Evolutionary conservation across 2,329 filamentous ascomycete genomes (phyloP), one percentile per base, ranked within the genome.

Genomic region (Arthrobotrys megalospora): DNA sequence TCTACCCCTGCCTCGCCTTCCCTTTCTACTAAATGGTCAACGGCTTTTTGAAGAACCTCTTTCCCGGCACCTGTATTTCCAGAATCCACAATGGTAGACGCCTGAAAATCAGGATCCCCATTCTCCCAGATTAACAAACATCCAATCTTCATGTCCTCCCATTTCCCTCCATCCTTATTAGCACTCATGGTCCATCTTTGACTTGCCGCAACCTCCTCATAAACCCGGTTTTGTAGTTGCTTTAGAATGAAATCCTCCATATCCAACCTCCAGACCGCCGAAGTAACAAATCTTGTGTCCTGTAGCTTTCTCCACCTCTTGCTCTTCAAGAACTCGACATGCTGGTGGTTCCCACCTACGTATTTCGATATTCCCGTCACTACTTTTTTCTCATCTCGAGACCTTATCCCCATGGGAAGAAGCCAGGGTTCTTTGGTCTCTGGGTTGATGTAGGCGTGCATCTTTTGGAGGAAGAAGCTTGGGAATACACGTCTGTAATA

Each of bases 201-300:
- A 24, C 79, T 38, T 14, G 63, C 70, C 4, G 86, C 68, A 10
- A 92, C 82, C 0, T 86, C 83, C 19, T 88, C 85, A 0, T 86
- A 83, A 16, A 87, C 84, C 1, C 85, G 83, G 4, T 85, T 83
- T 3, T 88, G 86, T 83, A 90, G 84, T 73, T 87, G 83, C 5
- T 85, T 82, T 3, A 90, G 83, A 0, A 91, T 81, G 28, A 88
- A 84, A 0, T 84, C 83, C 38, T 87, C 85, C 89, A 91, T 91
- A 80, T 90, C 88, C 4, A 83, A 47, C 34, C 89, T 86, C 86
- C 86, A 89, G 24, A 85, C 83, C 7, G 84, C 83, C 1, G 75
- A 77, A 8, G 47, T 69, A 3, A 69, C 36, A 52, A 80, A 80
- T 11, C 70, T 79, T 11, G 28, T 28, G 1, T 71, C 73, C 34